A percentile compares a stretch with the other conserved stretches of the same genome.
Evolutionary conservation across 2,329 filamentous ascomycete genomes (phyloP).

Genomic region (Ophiostoma sp.): DNA sequence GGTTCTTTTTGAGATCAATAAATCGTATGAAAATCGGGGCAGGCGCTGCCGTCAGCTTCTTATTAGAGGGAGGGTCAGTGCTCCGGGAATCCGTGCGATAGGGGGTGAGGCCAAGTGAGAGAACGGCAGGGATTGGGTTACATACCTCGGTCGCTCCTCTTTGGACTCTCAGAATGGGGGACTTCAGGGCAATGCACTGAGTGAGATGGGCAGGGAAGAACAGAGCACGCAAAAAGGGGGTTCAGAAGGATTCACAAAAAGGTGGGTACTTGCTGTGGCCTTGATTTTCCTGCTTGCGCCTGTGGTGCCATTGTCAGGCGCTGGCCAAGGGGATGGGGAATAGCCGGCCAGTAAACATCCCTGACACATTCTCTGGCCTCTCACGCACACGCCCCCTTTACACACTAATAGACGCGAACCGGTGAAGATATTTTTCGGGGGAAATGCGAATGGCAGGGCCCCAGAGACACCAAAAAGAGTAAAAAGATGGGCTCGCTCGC

Average conservation of each 20-base stretch:
- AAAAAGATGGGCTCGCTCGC: neutral
- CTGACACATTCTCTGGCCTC: neutral
- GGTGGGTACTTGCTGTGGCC: neutral
- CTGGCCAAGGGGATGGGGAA: neutral
- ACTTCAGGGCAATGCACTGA: no score
- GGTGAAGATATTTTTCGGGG: neutral
- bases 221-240: no score
- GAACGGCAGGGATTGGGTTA: no score
- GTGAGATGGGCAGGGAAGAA: no score
- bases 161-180: no score
- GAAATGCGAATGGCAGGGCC: neutral
- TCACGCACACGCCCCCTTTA: neutral
- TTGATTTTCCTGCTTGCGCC: neutral
- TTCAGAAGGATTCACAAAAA: slow-evolving; percentile 2
- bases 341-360: neutral
- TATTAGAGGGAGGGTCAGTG: no score
- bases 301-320: neutral
- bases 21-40: no score
- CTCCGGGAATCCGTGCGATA: no score
- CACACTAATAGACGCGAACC: slow-evolving; percentile 19
- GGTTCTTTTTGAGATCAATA: neutral
- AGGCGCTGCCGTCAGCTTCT: no score
- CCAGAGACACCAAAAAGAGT: neutral
- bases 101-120: no score
- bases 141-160: no score